Percentiles rank a stretch among this genome's conserved stretches.
Conservation (phyloP, 164 flowering plant genomes). For the Cinnamomum chago region DNA sequence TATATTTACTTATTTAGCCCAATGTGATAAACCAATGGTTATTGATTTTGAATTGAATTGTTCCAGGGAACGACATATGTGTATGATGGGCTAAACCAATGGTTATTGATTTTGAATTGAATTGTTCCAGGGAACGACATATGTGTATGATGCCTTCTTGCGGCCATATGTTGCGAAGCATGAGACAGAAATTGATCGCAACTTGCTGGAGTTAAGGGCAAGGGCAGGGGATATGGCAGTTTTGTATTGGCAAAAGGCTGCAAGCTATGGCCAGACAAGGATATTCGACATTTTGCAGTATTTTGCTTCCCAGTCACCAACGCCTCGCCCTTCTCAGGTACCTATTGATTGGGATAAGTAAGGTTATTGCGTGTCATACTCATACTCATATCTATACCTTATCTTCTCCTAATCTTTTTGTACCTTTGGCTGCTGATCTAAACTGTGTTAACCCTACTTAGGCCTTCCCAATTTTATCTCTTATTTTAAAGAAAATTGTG, state of each 20-base stretch:
- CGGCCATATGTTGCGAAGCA: conserved; percentile 81
- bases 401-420: background rate
- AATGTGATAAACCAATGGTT: background rate
- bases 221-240: conserved; percentile 79
- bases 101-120: background rate
- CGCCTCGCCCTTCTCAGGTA: conserved; percentile 65
- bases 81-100: conserved; percentile 40
- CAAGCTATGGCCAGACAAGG: conserved; percentile 80
- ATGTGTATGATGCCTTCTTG: conserved; percentile 85
- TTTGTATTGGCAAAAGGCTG: conserved; percentile 73
- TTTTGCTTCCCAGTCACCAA: conserved; percentile 71
- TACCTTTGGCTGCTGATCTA: background rate
- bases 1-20: background rate
- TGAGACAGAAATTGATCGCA: conserved; percentile 87
- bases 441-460: background rate
- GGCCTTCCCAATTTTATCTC: background rate
- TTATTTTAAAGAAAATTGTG: background rate
- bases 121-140: conserved; percentile 73
- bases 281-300: conserved; percentile 77
- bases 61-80: conserved; percentile 88
- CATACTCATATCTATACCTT: background rate
- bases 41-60: background rate
- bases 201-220: conserved; percentile 67
- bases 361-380: background rate
- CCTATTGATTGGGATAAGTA: conserved; percentile 14